A percentile compares a stretch with the other conserved stretches of the same genome.
Evolutionary conservation across 208 protist genomes (phyloP).

Genomic region (Leishmania braziliensis): DNA sequence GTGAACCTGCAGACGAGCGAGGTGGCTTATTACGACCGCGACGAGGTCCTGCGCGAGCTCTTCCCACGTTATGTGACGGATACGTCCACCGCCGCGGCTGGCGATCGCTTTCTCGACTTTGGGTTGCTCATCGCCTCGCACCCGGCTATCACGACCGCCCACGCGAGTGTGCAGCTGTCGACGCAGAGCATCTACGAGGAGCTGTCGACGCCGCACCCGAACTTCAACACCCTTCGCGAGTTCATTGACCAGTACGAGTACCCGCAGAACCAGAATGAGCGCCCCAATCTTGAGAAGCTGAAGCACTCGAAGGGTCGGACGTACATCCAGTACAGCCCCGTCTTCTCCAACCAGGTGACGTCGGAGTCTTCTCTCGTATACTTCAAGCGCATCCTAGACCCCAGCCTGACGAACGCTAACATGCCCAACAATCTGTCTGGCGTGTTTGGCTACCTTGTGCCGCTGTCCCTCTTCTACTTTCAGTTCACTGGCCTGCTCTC

Average conservation of each 20-base stretch:
- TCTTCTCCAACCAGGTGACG: conserved; percentile 56
- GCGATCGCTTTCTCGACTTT: conserved; percentile 82
- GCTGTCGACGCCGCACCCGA: conserved; percentile 47
- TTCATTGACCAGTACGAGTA: conserved; percentile 55
- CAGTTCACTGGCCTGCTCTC: conserved; percentile 81
- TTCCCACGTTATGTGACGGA: conserved; percentile 67
- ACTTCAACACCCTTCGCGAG: conserved; percentile 54
- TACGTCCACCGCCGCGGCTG: conserved; percentile 50
- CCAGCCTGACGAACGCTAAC: conserved; percentile 47
- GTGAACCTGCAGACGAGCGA: conserved; percentile 61
- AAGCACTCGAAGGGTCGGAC: conserved; percentile 82
- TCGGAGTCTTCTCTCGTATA: conserved; percentile 69
- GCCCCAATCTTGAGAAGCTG: conserved; percentile 38
- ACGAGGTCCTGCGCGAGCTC: conserved; percentile 63
- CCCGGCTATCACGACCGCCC: conserved; percentile 65
- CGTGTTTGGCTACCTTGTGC: conserved; percentile 79
- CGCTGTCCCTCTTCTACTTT: conserved; percentile 84
- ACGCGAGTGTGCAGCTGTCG: conserved; percentile 49
- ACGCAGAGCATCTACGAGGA: conserved; percentile 71
- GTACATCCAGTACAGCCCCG: conserved; percentile 81
- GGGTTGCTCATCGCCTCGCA: conserved; percentile 76
- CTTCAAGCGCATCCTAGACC: conserved; percentile 74
- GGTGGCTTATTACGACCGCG: conserved; percentile 69
- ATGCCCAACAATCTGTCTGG: conserved; percentile 75
- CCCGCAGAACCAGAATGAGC: conserved; percentile 29